These are phyloP conservation scores for Stachybotrys chartarum DNA, from an alignment of 2,329 filamentous ascomycete species.

Conservation along the genomic window DNA sequence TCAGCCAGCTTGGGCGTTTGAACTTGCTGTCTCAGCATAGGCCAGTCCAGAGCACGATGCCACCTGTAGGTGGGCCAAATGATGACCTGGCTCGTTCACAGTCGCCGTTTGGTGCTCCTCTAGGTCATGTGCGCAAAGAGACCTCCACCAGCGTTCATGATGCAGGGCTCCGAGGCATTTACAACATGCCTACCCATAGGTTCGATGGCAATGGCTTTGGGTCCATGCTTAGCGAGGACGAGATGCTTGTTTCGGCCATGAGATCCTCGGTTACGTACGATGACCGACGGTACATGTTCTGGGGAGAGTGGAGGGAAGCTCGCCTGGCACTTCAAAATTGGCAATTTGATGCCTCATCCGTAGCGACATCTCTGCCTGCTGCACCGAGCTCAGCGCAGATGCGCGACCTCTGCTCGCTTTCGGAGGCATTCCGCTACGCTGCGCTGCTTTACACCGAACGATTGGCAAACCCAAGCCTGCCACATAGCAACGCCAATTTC, in stretches of 20 bases:
- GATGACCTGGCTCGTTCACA: slow-evolving; percentile 19
- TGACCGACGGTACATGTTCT: slow-evolving; percentile 62
- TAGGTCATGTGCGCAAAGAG: slow-evolving; percentile 35
- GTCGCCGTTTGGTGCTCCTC: slow-evolving; percentile 32
- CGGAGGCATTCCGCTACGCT: slow-evolving; percentile 83
- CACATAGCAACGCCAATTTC: slow-evolving; percentile 69
- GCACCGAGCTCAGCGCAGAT: slow-evolving; percentile 53
- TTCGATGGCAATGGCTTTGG: slow-evolving; percentile 64
- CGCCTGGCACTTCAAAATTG: slow-evolving; percentile 71
- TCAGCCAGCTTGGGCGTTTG: slow-evolving; percentile 74
- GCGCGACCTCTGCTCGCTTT: slow-evolving; percentile 72
- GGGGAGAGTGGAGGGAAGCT: slow-evolving; percentile 79
- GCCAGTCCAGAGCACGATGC: slow-evolving; percentile 35
- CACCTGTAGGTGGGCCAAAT: slow-evolving; percentile 6
- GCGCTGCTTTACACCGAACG: slow-evolving; percentile 87
- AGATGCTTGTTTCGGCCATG: slow-evolving; percentile 35
- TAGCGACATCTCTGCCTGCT: slow-evolving; percentile 43
- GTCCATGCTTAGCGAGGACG: slow-evolving; percentile 47
- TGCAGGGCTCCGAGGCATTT: slow-evolving; percentile 19
- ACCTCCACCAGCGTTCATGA: slow-evolving; percentile 16
- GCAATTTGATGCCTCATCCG: slow-evolving; percentile 59
- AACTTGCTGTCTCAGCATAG: slow-evolving; percentile 74
- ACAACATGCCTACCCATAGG: slow-evolving; percentile 41
- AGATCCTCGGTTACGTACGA: slow-evolving; percentile 41
- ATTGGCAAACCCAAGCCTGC: slow-evolving; percentile 67